Conservation (phyloP, 306 rosid species). For the Myrica gale region DNA sequence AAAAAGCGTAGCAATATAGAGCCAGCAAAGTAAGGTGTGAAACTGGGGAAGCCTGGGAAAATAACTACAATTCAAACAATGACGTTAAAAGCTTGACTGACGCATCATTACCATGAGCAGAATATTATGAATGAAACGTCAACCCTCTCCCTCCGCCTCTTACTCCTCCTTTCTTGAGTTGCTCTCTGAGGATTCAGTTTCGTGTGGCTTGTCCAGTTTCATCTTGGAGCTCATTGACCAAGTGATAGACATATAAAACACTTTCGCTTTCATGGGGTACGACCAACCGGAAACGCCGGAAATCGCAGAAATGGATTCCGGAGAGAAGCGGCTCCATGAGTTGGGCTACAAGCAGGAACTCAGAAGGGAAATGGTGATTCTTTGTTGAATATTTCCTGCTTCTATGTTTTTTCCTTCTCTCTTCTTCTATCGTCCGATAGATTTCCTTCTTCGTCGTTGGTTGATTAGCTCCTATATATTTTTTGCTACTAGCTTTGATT, state of each 20-base stretch:
- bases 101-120: neutral
- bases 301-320: constrained; percentile 54
- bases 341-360: constrained; percentile 91
- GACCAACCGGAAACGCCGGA: constrained; percentile 21
- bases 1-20: too few species aligned
- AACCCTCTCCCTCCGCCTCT: constrained; percentile 4
- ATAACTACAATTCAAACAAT: constrained; percentile 16
- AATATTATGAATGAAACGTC: constrained; percentile 8
- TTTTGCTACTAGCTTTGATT: neutral
- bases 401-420: neutral
- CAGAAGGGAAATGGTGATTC: constrained; percentile 68
- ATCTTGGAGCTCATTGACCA: neutral
- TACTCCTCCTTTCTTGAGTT: neutral
- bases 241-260: neutral
- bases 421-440: neutral
- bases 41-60: neutral
- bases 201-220: neutral
- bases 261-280: constrained; percentile 25
- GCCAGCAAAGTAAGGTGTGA: neutral
- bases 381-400: constrained; percentile 17
- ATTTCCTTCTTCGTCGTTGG: neutral
- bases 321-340: constrained; percentile 74
- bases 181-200: neutral
- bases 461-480: neutral
- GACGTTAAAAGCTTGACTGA: constrained; percentile 8